Conservation (phyloP, 257 asterid species). For the Solanum commersonii region DNA sequence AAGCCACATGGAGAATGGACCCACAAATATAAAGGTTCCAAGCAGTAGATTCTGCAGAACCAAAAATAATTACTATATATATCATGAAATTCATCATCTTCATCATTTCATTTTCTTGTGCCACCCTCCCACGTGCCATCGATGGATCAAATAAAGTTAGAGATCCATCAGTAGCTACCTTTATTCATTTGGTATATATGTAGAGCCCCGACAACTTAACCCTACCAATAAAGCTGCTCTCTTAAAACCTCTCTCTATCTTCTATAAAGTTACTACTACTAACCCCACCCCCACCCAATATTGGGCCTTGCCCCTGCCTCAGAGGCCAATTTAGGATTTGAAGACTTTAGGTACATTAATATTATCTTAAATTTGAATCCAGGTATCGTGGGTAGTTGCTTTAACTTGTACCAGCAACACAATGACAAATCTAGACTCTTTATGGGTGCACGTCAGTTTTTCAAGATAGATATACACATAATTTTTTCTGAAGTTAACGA, state of each 20-base stretch:
- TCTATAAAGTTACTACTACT: not conserved
- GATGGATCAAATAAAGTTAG: not conserved
- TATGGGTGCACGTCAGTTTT: too few species aligned
- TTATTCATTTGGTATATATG: slow-evolving; percentile 1
- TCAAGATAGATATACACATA: too few species aligned
- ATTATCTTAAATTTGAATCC: fast-evolving
- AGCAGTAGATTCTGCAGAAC: not conserved
- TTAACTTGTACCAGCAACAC: too few species aligned
- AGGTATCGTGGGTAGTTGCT: too few species aligned
- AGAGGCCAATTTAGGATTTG: too few species aligned
- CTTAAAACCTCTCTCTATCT: not conserved
- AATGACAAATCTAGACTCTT: too few species aligned
- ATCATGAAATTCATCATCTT: not conserved
- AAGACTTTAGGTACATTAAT: too few species aligned
- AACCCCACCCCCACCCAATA: not conserved
- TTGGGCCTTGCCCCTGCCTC: too few species aligned
- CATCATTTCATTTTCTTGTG: not conserved
- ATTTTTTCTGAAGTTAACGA: too few species aligned
- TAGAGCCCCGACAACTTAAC: slow-evolving; percentile 1
- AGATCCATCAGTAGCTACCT: not conserved
- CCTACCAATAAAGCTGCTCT: slow-evolving; percentile 4
- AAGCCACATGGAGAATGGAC: slow-evolving; percentile 4
- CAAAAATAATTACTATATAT: too few species aligned
- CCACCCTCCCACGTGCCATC: slow-evolving; percentile 5
- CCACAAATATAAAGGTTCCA: slow-evolving; percentile 7